Conservation (phyloP, 345 rosid species). For the Citrus hindsii region DNA sequence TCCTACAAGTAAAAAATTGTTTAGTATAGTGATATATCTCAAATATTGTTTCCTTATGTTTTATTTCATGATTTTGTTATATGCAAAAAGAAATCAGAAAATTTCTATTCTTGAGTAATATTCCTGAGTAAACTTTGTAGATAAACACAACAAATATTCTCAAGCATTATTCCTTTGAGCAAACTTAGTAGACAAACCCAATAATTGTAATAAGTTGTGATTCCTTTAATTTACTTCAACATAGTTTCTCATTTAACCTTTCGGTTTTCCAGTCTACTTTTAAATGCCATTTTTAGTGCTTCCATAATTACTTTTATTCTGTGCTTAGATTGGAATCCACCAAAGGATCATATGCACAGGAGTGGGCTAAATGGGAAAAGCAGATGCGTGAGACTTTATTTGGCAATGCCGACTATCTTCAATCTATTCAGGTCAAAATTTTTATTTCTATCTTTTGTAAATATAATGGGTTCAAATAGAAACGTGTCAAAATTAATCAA, state of each 20-base stretch:
- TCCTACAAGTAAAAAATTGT: neutral
- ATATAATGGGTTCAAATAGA: neutral
- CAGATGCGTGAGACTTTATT: slow-evolving; percentile 46
- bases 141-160: neutral
- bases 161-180: neutral
- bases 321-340: slow-evolving; percentile 64
- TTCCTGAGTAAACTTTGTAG: neutral
- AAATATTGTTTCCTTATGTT: neutral
- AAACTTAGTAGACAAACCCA: neutral
- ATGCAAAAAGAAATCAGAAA: neutral
- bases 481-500: neutral
- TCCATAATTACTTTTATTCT: slow-evolving; percentile 11
- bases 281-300: neutral
- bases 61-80: neutral
- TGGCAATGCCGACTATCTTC: slow-evolving; percentile 56
- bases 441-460: neutral
- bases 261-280: neutral
- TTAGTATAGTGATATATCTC: neutral
- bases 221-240: neutral
- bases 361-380: slow-evolving; percentile 92
- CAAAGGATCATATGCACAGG: slow-evolving; percentile 73
- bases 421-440: slow-evolving; percentile 62
- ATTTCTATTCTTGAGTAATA: neutral
- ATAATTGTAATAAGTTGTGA: neutral
- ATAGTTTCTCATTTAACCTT: neutral